phyloP scores from a whole-genome alignment of 495 filamentous ascomycete species.

The Venustampulla echinocandica region DNA sequence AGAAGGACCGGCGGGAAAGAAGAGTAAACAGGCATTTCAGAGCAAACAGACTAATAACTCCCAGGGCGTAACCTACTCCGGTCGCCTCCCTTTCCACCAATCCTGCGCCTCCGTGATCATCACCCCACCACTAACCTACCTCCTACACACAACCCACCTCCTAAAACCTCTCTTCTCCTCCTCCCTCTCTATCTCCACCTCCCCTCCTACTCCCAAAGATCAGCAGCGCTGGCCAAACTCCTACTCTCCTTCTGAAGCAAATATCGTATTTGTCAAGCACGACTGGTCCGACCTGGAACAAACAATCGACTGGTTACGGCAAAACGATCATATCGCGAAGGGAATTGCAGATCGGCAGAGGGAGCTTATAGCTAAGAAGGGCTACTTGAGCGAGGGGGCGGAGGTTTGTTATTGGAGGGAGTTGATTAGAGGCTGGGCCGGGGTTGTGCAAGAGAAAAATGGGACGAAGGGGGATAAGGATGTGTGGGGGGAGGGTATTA shows the following conservation, averaged over 20 bases:
- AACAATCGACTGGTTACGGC: constrained; percentile 34
- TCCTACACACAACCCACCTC: constrained; percentile 43
- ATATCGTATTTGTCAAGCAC: constrained; percentile 42
- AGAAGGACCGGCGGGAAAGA: too few species aligned
- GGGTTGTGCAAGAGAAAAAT: constrained; percentile 27
- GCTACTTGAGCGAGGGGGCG: constrained; percentile 41
- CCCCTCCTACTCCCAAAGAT: background rate
- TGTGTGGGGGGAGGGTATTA: constrained; percentile 6
- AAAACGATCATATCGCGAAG: constrained; percentile 33
- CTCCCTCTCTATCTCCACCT: constrained; percentile 16
- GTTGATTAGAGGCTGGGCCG: constrained; percentile 38
- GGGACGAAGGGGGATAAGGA: constrained; percentile 25
- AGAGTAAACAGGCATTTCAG: too few species aligned
- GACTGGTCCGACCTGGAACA: constrained; percentile 44
- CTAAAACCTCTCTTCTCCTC: constrained; percentile 33
- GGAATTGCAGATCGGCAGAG: too few species aligned
- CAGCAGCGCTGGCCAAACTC: constrained; percentile 29
- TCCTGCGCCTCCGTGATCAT: constrained; percentile 40
- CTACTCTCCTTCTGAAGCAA: constrained; percentile 33
- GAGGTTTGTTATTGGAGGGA: constrained; percentile 48
- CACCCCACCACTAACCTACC: constrained; percentile 38
- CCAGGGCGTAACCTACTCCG: constrained; percentile 49
- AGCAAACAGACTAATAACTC: too few species aligned
- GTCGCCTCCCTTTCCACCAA: constrained; percentile 45
- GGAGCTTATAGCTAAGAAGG: too few species aligned